phyloP scores from a whole-genome alignment of 208 protist species.

The Trypanosomatidae sp. region DNA sequence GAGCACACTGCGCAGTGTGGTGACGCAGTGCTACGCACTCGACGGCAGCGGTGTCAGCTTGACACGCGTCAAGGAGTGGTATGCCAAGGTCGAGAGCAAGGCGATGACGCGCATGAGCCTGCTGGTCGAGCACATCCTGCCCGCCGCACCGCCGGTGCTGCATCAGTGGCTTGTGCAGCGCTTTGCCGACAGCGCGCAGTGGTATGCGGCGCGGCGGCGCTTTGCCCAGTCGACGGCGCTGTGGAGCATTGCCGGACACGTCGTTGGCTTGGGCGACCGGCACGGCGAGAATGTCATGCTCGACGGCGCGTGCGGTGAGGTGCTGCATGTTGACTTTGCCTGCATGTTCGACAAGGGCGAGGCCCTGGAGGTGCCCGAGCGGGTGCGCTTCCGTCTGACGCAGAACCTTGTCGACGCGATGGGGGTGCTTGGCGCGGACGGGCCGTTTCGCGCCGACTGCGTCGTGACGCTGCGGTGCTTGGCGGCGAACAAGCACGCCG shows the following conservation, averaged over 20 bases:
- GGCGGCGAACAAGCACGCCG: slow-evolving; percentile 82
- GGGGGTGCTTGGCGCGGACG: slow-evolving; percentile 87
- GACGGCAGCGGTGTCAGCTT: slow-evolving; percentile 47
- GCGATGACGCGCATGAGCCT: slow-evolving; percentile 47
- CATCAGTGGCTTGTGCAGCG: slow-evolving; percentile 87
- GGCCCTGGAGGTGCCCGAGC: slow-evolving; percentile 87
- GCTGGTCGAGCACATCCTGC: slow-evolving; percentile 68
- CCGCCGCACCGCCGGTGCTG: slow-evolving; percentile 72
- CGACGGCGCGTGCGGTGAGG: slow-evolving; percentile 66
- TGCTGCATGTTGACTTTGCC: slow-evolving; percentile 93
- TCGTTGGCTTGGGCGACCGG: slow-evolving; percentile 91
- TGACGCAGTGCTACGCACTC: slow-evolving; percentile 64
- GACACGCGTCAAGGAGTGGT: slow-evolving; percentile 50
- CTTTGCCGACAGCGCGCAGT: slow-evolving; percentile 81
- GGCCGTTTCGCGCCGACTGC: slow-evolving; percentile 81
- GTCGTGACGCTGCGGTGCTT: slow-evolving; percentile 82
- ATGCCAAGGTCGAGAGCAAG: slow-evolving; percentile 43
- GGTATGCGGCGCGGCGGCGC: slow-evolving; percentile 78
- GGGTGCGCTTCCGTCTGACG: slow-evolving; percentile 95
- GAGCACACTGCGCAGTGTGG: slow-evolving; percentile 54
- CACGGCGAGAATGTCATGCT: slow-evolving; percentile 95
- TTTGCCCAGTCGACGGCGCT: slow-evolving; percentile 87
- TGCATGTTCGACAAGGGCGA: slow-evolving; percentile 96
- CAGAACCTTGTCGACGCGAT: slow-evolving; percentile 94
- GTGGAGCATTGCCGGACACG: slow-evolving; percentile 94